Conservation (phyloP, 306 rosid genomes). For the Vigna angularis region DNA sequence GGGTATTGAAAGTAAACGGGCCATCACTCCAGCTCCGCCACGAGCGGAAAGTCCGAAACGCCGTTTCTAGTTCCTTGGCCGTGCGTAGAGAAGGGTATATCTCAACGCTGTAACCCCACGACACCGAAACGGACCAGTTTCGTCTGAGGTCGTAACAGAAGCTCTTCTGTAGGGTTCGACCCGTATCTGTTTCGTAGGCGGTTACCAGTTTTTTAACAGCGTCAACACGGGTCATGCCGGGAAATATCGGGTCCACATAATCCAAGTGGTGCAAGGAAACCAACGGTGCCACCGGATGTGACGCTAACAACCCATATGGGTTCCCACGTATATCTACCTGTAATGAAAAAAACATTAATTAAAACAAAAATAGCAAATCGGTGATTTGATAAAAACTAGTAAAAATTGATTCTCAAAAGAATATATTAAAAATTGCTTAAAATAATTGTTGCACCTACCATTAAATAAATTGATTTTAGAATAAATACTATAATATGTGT, state of each 20-base stretch:
- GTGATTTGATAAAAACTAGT: no score
- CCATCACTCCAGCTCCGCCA: conserved; percentile 54
- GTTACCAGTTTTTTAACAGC: conserved; percentile 42
- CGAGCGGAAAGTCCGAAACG: conserved; percentile 55
- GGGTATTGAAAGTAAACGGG: conserved; percentile 65
- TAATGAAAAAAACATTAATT: neutral
- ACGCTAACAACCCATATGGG: conserved; percentile 70
- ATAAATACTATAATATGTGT: no score
- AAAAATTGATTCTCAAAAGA: no score
- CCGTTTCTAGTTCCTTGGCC: conserved; percentile 58
- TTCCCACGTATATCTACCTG: conserved; percentile 71
- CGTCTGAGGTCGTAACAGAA: conserved; percentile 64
- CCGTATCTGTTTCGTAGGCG: conserved; percentile 57
- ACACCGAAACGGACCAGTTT: conserved; percentile 75
- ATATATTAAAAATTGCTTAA: no score
- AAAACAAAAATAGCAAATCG: neutral
- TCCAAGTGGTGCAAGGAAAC: conserved; percentile 85
- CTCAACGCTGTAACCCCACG: conserved; percentile 76
- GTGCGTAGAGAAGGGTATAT: conserved; percentile 58
- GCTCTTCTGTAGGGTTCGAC: conserved; percentile 60
- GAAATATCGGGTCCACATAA: conserved; percentile 62
- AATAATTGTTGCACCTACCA: no score
- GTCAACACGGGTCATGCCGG: conserved; percentile 42
- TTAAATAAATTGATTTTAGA: neutral
- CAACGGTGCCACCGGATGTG: conserved; percentile 77